Conservation (phyloP, 345 rosid species). For the Camelina laxa region DNA sequence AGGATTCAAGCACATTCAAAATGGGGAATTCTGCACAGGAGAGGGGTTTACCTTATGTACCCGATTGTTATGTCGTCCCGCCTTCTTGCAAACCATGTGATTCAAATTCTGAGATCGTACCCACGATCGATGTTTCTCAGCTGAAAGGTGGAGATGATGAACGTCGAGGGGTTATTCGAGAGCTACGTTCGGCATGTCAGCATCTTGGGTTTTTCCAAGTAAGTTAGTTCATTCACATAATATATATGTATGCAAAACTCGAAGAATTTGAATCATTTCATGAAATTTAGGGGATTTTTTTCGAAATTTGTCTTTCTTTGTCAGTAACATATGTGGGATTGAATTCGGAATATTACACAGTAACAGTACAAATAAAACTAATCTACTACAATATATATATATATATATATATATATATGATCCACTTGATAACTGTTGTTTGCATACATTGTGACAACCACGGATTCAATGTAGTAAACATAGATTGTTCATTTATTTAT, state of each 20-base stretch:
- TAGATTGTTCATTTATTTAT: constrained; percentile 6
- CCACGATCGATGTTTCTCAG: constrained; percentile 56
- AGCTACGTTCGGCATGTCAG: constrained; percentile 53
- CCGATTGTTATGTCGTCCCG: constrained; percentile 48
- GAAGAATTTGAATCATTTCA: background rate
- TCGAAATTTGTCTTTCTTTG: background rate
- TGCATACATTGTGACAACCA: background rate
- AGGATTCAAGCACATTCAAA: constrained; percentile 43
- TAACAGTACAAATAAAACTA: background rate
- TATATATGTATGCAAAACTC: background rate
- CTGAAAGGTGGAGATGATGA: constrained; percentile 39
- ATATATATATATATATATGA: too few relatives aligned
- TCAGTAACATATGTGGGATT: background rate
- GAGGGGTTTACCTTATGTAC: constrained; percentile 49
- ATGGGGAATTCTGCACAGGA: constrained; percentile 60
- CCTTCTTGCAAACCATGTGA: constrained; percentile 37
- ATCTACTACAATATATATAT: background rate
- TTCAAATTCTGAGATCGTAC: constrained; percentile 40
- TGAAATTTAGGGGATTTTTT: too few relatives aligned
- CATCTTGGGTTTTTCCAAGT: constrained; percentile 65
- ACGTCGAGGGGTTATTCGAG: constrained; percentile 47
- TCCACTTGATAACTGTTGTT: background rate
- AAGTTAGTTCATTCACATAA: constrained; percentile 1
- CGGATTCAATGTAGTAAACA: background rate
- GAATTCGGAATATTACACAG: background rate